phyloP scores from a whole-genome alignment of 1,139 yeast genomes.

The Blastobotrys elegans region DNA sequence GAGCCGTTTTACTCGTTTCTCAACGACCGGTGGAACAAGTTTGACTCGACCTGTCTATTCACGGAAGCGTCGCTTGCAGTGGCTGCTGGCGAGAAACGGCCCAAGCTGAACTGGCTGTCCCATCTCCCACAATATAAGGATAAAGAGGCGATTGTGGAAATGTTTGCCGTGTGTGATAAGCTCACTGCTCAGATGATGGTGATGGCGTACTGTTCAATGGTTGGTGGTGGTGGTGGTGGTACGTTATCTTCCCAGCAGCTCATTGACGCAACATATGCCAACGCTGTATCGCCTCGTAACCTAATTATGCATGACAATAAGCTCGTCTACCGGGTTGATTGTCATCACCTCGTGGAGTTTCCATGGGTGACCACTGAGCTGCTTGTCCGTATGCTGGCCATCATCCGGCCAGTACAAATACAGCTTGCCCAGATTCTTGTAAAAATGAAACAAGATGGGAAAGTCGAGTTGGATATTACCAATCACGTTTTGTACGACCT shows the following conservation, averaged over 20 bases:
- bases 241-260: background rate
- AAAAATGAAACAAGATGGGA: background rate
- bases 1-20: conserved; percentile 1
- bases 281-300: background rate
- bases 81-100: background rate
- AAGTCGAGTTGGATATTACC: background rate
- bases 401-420: conserved; percentile 6
- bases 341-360: background rate
- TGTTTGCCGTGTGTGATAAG: conserved; percentile 3
- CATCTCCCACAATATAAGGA: background rate
- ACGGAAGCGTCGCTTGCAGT: background rate
- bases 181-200: background rate
- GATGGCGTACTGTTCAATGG: background rate
- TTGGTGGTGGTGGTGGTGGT: background rate
- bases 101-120: background rate
- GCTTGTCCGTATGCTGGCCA: conserved; percentile 1
- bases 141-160: background rate
- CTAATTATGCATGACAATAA: background rate
- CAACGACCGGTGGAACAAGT: background rate
- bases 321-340: background rate
- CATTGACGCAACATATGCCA: background rate
- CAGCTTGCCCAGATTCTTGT: background rate
- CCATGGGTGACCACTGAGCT: conserved; percentile 2
- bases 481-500: background rate
- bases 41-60: background rate